Percentiles rank a stretch among this genome's conserved stretches.
These are phyloP conservation scores for Zymoseptoria ardabiliae DNA, from an alignment of 2,329 filamentous ascomycete genomes.

Conservation along the genomic window DNA sequence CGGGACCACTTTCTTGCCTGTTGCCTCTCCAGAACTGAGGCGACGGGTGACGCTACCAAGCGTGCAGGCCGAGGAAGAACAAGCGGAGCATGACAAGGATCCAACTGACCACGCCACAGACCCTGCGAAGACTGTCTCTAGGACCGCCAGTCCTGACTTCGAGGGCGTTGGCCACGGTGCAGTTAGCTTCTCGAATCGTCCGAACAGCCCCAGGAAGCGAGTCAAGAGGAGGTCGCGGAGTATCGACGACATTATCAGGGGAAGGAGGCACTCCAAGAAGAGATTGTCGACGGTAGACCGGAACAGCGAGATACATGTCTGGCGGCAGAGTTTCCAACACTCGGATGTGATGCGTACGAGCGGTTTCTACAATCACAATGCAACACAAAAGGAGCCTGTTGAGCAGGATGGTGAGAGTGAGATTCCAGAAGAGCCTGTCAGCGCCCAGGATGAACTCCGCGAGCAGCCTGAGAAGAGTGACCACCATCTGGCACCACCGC, in stretches of 20 bases:
- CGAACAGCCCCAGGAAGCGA: conserved; percentile 4
- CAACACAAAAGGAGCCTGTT: background rate
- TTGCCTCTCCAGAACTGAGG: conserved; percentile 17
- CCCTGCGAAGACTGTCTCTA: background rate
- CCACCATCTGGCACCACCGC: no score
- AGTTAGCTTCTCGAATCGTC: background rate
- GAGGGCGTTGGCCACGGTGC: background rate
- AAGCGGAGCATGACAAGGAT: background rate
- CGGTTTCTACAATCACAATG: conserved; percentile 15
- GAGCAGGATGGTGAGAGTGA: conserved; percentile 1
- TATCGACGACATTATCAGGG: conserved; percentile 23
- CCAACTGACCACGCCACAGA: background rate
- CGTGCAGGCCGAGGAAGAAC: background rate
- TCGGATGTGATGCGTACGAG: conserved; percentile 23
- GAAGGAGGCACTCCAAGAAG: background rate
- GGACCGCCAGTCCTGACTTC: background rate
- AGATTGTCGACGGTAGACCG: conserved; percentile 5
- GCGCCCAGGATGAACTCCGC: background rate
- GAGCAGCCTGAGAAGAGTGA: background rate
- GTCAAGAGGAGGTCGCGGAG: conserved; percentile 30
- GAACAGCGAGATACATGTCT: conserved; percentile 31
- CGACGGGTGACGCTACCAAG: conserved; percentile 27
- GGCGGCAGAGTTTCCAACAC: conserved; percentile 29
- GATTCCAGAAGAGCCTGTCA: background rate
- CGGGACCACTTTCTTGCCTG: conserved; percentile 26